Base-by-base conservation (phyloP, 331 rosid genomes). In the Telfairia occidentalis region DNA sequence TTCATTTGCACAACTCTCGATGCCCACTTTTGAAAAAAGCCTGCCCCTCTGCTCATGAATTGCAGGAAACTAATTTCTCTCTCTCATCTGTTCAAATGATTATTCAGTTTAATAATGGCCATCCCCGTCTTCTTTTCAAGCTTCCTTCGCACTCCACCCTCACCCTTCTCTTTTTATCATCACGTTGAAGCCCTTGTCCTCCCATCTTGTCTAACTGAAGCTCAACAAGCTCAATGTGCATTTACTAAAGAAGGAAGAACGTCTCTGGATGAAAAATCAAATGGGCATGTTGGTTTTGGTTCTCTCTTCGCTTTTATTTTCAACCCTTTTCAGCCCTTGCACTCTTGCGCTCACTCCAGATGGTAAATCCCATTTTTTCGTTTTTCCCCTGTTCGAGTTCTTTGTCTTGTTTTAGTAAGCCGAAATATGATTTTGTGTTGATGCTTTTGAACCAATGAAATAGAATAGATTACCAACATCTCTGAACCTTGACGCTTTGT, bases 271-370 rank as follows among this genome's bases (percentile, higher is more conserved):
- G 73, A 50, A 61, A 43, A 48, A 73, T 73, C 87, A 85, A 76
- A 87, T 86, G 91, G 90, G 79, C 24, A 19, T 77, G 53, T 73
- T 43, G 29, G 73, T 79, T 10, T 85, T 81, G 81, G 42, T 58
- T 77, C 71, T 84, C 79, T 73, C 80, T 2, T 52, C 82, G 64
- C 70, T 89, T 78, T 77, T 78, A 10, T 67, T 78, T 0, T 75
- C 69, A 18, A 26, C 79, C 71, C 12, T 84, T 63, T 78, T 80
- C 71, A 72, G 57, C 75, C 55, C 78, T 81, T 83, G 77, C 32
- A 81, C 85, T 63, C 81, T 85, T 84, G 86, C 98, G 77, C 96
- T 92, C 77, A 65, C 84, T 26, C 87, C 45, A 71, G 98, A 92
- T 63, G 98, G 98, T 92, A 83, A 82, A 50, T 71, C 67, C 66